Evolutionary conservation across 129 eudicot genomes (phyloP), one percentile per base, ranked within the genome.

Genomic region (Flaveria brownii): DNA sequence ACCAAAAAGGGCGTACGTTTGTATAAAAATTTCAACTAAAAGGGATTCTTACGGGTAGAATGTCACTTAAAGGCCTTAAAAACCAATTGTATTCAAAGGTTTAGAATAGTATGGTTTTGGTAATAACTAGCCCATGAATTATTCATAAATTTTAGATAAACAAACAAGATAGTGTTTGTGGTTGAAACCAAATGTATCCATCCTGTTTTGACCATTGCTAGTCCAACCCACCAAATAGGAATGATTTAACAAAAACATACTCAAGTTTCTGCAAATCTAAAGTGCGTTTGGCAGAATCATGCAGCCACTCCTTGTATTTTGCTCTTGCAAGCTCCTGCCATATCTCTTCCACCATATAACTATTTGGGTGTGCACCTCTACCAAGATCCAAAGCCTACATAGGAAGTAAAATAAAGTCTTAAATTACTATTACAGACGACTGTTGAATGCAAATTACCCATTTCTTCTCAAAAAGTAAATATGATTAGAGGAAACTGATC

Each of bases 261-360:
- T 89, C 84, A 17, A 94, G 88, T 61, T 78, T 84, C 71, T 81
- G 88, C 81, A 94, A 80, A 2, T 87, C 88, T 88, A 85, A 87
- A 1, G 88, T 67, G 22, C 92, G 93, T 67, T 81, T 83, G 66
- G 87, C 63, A 26, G 97, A 87, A 77, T 87, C 92, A 50, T 87
- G 88, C 76, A 91, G 93, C 98, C 98, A 91, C 73, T 77, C 79
- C 18, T 86, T 78, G 74, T 87, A 89, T 61, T 85, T 89, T 18
- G 97, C 98, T 77, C 79, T 89, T 41, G 98, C 88, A 39, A 94
- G 88, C 79, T 91, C 97, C 68, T 88, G 93, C 98, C 98, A 94
- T 72, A 94, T 87, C 71, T 91, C 93, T 78, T 94, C 98, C 42
- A 91, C 96, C 82, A 94, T 94, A 71, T 94, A 91, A 62, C 96